Evolutionary conservation across 169 alveolate genomes (phyloP), one percentile per base, ranked within the genome.

Genomic region (Ophryocystis elektroscirrha): DNA sequence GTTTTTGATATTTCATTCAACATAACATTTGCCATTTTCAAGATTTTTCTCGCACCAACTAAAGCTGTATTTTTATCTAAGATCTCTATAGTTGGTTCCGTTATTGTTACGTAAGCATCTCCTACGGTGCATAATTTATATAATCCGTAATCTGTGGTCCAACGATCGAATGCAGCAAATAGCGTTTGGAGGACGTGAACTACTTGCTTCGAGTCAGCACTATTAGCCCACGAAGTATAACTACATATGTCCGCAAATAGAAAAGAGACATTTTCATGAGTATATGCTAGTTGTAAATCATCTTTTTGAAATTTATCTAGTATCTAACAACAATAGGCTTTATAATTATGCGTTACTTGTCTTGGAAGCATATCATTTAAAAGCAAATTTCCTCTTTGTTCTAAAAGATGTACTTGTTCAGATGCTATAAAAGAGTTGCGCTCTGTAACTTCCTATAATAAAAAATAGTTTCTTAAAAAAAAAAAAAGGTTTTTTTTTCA

Each of bases 81-180:
- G 23, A 35, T 18, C 25, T 59, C 79, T 0, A 71, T 73, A 1
- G 74, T 92, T 3, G 92, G 95, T 63, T 84, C 94, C 27, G 96
- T 88, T 70, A 89, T 79, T 1, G 95, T 95, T 2, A 94, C 98
- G 63, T 94, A 94, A 48, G 97, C 95, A 65, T 94, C 99, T 2
- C 99, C 99, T 18, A 94, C 91, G 0, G 99, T 91, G 61, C 94
- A 92, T 0, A 94, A 84, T 26, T 66, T 76, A 61, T 41, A 63
- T 5, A 63, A 50, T 15, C 48, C 60, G 38, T 27, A 50, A 49
- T 77, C 78, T 35, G 91, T 78, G 53, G 94, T 82, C 53, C 84
- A 55, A 5, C 48, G 30, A 44, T 63, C 72, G 32, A 63, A 63
- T 19, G 27, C 25, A 18, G 72, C 48, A 24, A 63, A 63, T 37